Evolutionary conservation across 2,329 filamentous ascomycete species (phyloP).

Genomic region (Sarocladium brachiariae): DNA sequence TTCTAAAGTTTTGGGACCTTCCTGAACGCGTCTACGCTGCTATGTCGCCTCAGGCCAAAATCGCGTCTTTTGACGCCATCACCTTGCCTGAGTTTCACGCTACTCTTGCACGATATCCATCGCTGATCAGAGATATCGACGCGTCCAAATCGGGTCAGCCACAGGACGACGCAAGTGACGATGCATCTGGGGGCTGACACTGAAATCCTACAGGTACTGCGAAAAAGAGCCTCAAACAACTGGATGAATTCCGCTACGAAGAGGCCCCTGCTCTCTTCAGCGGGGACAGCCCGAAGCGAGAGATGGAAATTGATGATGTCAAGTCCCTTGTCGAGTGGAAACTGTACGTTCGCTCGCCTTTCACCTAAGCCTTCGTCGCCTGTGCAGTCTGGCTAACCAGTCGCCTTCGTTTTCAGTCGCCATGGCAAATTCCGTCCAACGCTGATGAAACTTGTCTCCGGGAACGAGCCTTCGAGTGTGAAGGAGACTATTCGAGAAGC

Average conservation of each 20-base stretch:
- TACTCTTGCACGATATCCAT: conserved; percentile 31
- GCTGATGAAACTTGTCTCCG: conserved; percentile 52
- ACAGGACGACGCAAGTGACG: background rate
- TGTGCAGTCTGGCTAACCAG: background rate
- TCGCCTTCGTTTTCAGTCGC: conserved; percentile 29
- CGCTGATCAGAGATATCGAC: conserved; percentile 37
- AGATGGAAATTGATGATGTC: conserved; percentile 51
- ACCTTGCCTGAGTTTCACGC: conserved; percentile 26
- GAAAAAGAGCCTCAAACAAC: conserved; percentile 44
- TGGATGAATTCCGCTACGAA: conserved; percentile 55
- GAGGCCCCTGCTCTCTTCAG: conserved; percentile 43
- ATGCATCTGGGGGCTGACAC: background rate
- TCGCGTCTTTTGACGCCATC: conserved; percentile 15
- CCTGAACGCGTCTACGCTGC: too few relatives aligned
- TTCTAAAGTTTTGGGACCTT: too few relatives aligned
- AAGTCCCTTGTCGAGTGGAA: conserved; percentile 63
- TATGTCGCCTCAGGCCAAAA: background rate
- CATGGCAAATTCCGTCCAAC: conserved; percentile 58
- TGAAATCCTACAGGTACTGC: conserved; percentile 19
- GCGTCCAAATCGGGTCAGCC: conserved; percentile 34
- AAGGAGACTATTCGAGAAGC: conserved; percentile 44
- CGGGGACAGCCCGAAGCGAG: conserved; percentile 19
- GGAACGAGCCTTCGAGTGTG: conserved; percentile 48
- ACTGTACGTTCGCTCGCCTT: conserved; percentile 41
- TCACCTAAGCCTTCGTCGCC: background rate